Conservation (phyloP, 768 basidiomycete genomes). For the Phaeotremella fagi region DNA sequence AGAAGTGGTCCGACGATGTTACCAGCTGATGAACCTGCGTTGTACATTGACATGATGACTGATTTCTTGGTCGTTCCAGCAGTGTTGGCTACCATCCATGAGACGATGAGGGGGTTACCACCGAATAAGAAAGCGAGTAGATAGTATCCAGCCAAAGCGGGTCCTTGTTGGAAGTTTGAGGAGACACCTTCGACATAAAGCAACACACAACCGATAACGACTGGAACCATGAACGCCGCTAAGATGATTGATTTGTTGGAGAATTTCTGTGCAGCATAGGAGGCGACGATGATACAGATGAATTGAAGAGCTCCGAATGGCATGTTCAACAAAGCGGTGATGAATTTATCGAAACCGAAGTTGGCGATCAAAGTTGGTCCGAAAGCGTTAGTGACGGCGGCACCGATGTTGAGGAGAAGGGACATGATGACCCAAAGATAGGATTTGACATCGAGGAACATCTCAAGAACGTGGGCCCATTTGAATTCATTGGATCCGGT, state of each 20-base stretch:
- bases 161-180: constrained; percentile 13
- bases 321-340: constrained; percentile 54
- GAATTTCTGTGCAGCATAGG: constrained; percentile 31
- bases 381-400: constrained; percentile 38
- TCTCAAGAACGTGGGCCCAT: constrained; percentile 32
- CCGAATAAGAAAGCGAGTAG: constrained; percentile 44
- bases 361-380: constrained; percentile 26
- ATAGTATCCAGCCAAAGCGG: constrained; percentile 46
- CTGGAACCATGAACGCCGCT: constrained; percentile 22
- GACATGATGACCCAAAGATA: constrained; percentile 29
- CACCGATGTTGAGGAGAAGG: constrained; percentile 35
- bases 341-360: constrained; percentile 30
- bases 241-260: constrained; percentile 32
- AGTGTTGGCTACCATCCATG: constrained; percentile 47
- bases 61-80: constrained; percentile 41
- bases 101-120: constrained; percentile 45
- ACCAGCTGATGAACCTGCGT: constrained; percentile 32
- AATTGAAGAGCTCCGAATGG: constrained; percentile 53
- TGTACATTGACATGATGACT: constrained; percentile 28
- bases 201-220: constrained; percentile 35
- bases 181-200: constrained; percentile 29
- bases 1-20: constrained; percentile 46
- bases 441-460: constrained; percentile 37
- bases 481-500: constrained; percentile 43
- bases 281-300: constrained; percentile 33